Evolutionary conservation across 2,329 filamentous ascomycete genomes (phyloP), one percentile per base, ranked within the genome.

Genomic region (Didymosphaeria variabile): DNA sequence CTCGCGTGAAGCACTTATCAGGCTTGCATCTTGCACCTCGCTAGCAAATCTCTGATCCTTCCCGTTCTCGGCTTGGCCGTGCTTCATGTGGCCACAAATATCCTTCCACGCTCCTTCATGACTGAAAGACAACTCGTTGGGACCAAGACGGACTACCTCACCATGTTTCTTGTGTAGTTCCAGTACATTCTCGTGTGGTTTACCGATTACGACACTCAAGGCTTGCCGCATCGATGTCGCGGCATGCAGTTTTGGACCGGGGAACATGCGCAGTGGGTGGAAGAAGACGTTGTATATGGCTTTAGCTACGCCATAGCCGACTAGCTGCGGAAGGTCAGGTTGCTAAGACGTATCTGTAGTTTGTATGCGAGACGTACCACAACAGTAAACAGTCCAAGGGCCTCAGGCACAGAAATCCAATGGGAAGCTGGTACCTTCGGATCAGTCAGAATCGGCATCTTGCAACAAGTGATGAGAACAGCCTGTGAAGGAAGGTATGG

Each of bases 261-360:
- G 68, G 42, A 69, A 71, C 10, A 60, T 66, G 21, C 66, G 64
- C 5, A 71, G 60, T 23, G 68, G 66, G 52, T 71, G 67, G n/a
- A 69, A 63, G 21, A 19, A 45, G 31, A 49, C 13, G 54, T 60
- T 56, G 54, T 56, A 56, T 2, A 56, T 23, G n/a, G n/a, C n/a
- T n/a, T n/a, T n/a, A n/a, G n/a, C n/a, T n/a, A n/a, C n/a, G n/a
- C n/a, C n/a, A n/a, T n/a, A n/a, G n/a, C n/a, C n/a, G n/a, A n/a
- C n/a, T n/a, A n/a, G n/a, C n/a, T n/a, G n/a, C n/a, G n/a, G n/a
- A n/a, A n/a, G n/a, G n/a, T n/a, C n/a, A n/a, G n/a, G n/a, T n/a
- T n/a, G n/a, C n/a, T n/a, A n/a, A n/a, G n/a, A n/a, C n/a, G n/a
- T n/a, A n/a, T n/a, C n/a, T n/a, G n/a, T n/a, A n/a, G n/a, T n/a